phyloP scores from a whole-genome alignment of 164 flowering plant genomes.

The Nymphaea colorata region DNA sequence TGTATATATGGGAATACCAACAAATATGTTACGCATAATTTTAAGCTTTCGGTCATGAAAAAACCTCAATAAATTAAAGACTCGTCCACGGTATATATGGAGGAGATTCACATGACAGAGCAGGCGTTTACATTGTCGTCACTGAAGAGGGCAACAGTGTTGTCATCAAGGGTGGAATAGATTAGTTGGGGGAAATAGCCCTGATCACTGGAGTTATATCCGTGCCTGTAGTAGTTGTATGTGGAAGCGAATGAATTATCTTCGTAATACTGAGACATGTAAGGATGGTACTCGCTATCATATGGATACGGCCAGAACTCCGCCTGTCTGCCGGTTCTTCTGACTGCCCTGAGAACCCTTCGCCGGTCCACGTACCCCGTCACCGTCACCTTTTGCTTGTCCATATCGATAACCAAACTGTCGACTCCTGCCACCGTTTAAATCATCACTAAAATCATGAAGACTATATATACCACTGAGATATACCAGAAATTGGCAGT shows the following conservation, averaged over 20 bases:
- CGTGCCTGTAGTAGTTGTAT: constrained; percentile 61
- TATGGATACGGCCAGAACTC: constrained; percentile 83
- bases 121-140: constrained; percentile 84
- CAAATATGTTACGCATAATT: no score
- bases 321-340: constrained; percentile 57
- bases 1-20: no score
- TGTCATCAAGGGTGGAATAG: constrained; percentile 30
- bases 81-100: neutral
- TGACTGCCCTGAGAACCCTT: constrained; percentile 49
- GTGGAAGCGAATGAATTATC: constrained; percentile 39
- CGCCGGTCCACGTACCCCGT: constrained; percentile 53
- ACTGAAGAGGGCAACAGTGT: constrained; percentile 36
- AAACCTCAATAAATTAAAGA: no score
- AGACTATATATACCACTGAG: neutral
- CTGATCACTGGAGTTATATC: constrained; percentile 41
- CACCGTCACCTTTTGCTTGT: constrained; percentile 70
- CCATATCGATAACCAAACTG: constrained; percentile 58
- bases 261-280: constrained; percentile 47
- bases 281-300: constrained; percentile 54
- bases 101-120: constrained; percentile 39
- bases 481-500: neutral
- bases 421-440: constrained; percentile 41
- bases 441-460: no score
- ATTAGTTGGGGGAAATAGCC: constrained; percentile 52
- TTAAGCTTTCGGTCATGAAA: no score